Conservation (phyloP, 805 yeast genomes). For the Diddensiella transvaalensis region DNA sequence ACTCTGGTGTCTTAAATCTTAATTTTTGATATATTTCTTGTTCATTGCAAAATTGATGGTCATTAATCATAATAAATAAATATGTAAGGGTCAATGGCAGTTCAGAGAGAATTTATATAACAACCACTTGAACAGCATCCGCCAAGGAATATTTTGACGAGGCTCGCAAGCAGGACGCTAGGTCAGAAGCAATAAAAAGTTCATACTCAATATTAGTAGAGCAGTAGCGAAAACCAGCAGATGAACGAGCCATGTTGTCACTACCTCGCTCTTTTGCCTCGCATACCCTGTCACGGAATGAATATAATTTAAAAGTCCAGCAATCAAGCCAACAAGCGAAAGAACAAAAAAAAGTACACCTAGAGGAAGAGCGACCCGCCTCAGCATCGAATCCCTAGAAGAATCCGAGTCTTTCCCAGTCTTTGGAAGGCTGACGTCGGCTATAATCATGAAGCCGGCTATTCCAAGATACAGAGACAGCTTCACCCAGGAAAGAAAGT, state of each 20-base stretch:
- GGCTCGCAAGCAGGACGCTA: too few relatives aligned
- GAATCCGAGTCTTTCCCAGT: background rate
- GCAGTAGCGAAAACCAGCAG: constrained; percentile 17
- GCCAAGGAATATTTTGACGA: too few relatives aligned
- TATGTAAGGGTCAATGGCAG: too few relatives aligned
- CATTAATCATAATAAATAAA: too few relatives aligned
- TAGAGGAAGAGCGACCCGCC: constrained; percentile 10
- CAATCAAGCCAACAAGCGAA: constrained; percentile 20
- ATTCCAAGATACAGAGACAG: constrained; percentile 25
- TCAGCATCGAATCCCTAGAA: background rate
- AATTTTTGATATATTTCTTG: too few relatives aligned
- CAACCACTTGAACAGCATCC: too few relatives aligned
- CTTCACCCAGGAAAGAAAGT: constrained; percentile 25
- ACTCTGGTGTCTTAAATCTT: too few relatives aligned
- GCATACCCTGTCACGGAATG: constrained; percentile 20
- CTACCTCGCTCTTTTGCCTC: constrained; percentile 21
- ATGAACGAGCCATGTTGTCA: constrained; percentile 14
- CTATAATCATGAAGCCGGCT: constrained; percentile 26
- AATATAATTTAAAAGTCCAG: constrained; percentile 26
- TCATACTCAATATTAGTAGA: constrained; percentile 21
- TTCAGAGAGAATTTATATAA: too few relatives aligned
- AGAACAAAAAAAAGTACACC: constrained; percentile 22
- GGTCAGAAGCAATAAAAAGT: constrained; percentile 18
- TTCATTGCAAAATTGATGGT: too few relatives aligned
- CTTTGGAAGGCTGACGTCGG: constrained; percentile 17